Evolutionary conservation across 768 basidiomycete genomes (phyloP).

Genomic region (Macrolepiota albuminosa): DNA sequence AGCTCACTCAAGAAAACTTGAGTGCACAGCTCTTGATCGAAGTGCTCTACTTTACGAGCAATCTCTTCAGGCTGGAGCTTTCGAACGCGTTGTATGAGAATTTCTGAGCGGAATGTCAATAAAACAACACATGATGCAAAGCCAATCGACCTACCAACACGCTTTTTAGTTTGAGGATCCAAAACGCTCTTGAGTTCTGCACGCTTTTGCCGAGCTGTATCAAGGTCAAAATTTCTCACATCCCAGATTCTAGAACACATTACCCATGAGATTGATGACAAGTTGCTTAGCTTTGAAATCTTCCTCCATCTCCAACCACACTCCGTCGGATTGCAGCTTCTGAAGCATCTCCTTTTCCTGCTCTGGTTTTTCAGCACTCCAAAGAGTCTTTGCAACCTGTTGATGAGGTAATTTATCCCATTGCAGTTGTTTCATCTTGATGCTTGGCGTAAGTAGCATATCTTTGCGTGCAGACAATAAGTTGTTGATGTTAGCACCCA

Average conservation of each 20-base stretch:
- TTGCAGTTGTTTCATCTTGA: slow-evolving; percentile 96
- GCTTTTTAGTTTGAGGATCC: slow-evolving; percentile 87
- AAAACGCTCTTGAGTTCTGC: slow-evolving; percentile 91
- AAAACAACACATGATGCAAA: neutral
- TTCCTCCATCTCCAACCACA: slow-evolving; percentile 96
- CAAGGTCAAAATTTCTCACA: slow-evolving; percentile 9
- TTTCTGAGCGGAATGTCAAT: slow-evolving; percentile 49
- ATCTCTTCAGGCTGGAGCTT: slow-evolving; percentile 84
- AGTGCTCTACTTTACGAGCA: slow-evolving; percentile 76
- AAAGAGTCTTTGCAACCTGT: slow-evolving; percentile 80
- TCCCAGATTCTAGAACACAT: slow-evolving; percentile 12
- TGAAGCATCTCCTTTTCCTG: slow-evolving; percentile 78
- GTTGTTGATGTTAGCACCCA: slow-evolving; percentile 53
- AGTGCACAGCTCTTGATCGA: slow-evolving; percentile 83
- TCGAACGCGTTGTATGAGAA: slow-evolving; percentile 85
- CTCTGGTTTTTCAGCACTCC: slow-evolving; percentile 65
- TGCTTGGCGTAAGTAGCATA: slow-evolving; percentile 75
- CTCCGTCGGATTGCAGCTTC: slow-evolving; percentile 78
- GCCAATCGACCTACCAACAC: slow-evolving; percentile 64
- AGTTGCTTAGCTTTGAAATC: slow-evolving; percentile 97
- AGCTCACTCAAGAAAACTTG: slow-evolving; percentile 88
- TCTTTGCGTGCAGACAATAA: slow-evolving; percentile 73
- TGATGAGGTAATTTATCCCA: slow-evolving; percentile 98
- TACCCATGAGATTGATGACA: slow-evolving; percentile 86
- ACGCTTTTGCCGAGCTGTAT: slow-evolving; percentile 70